phyloP scores from a whole-genome alignment of 192 early-diverging fungal genomes.

The Podila horticola region DNA sequence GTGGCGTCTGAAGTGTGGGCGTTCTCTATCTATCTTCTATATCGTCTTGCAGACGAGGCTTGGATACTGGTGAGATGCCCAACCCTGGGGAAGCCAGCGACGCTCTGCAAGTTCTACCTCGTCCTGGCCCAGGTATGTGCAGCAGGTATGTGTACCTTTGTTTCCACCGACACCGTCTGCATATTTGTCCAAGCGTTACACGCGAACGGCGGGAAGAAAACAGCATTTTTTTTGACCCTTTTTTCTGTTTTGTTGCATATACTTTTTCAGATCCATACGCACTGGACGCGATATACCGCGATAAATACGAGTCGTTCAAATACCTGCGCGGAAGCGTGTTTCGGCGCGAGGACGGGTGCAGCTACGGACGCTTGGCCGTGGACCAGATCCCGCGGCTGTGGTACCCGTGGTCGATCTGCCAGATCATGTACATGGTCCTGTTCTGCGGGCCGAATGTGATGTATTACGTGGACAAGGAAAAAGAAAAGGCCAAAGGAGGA shows the following conservation, averaged over 20 bases:
- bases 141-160: not conserved
- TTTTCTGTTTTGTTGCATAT: too few species aligned
- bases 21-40: not conserved
- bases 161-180: too few species aligned
- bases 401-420: conserved; percentile 18
- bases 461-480: not conserved
- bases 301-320: conserved; percentile 4
- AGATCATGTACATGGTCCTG: conserved; percentile 8
- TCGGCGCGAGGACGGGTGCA: not conserved
- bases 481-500: not conserved
- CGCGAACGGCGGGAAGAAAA: not conserved
- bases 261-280: conserved; percentile 1
- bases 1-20: conserved; percentile 1
- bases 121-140: not conserved
- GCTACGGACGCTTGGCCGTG: not conserved
- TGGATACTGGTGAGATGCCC: not conserved
- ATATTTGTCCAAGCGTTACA: not conserved
- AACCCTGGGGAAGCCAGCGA: not conserved
- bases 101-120: not conserved
- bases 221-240: too few species aligned
- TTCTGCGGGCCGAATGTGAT: conserved; percentile 10
- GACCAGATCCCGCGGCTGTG: not conserved
- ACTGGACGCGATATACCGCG: not conserved
- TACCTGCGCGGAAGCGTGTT: not conserved
- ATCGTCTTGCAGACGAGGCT: not conserved